Conservation (phyloP, 2,329 filamentous ascomycete species). For the Botrytis pseudocinerea region DNA sequence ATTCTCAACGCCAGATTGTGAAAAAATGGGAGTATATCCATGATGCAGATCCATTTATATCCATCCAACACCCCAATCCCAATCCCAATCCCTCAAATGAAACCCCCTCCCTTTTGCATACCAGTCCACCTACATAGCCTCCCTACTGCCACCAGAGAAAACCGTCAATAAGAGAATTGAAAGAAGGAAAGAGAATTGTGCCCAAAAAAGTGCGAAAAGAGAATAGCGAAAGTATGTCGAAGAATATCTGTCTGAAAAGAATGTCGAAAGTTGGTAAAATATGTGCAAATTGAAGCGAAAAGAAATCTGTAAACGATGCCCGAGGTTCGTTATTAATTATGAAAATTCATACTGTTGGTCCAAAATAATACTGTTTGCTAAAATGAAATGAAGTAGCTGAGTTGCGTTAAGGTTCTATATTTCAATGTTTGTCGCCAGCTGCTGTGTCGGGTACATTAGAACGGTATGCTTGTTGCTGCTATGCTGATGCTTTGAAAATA, state of each 20-base stretch:
- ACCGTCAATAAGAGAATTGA: neutral
- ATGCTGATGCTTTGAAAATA: neutral
- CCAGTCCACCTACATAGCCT: neutral
- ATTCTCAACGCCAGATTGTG: slow-evolving; percentile 3
- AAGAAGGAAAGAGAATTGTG: neutral
- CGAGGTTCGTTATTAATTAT: neutral
- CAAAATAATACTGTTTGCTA: neutral
- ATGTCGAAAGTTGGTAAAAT: neutral
- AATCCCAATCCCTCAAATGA: neutral
- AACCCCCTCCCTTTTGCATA: neutral
- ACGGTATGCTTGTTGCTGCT: neutral
- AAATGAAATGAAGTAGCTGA: slow-evolving; percentile 5
- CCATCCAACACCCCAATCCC: neutral
- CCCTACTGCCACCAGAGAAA: neutral
- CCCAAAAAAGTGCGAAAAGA: neutral
- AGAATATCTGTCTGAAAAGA: neutral
- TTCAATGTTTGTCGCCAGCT: neutral
- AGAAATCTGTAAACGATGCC: neutral
- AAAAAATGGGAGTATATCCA: slow-evolving; percentile 7
- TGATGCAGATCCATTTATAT: slow-evolving; percentile 17
- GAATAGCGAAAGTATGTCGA: neutral
- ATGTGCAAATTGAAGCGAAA: neutral
- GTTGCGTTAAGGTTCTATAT: neutral
- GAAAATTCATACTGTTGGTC: neutral
- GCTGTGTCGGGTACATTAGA: neutral